Base-by-base conservation (phyloP, 257 asterid genomes). In the Salvia splendens region DNA sequence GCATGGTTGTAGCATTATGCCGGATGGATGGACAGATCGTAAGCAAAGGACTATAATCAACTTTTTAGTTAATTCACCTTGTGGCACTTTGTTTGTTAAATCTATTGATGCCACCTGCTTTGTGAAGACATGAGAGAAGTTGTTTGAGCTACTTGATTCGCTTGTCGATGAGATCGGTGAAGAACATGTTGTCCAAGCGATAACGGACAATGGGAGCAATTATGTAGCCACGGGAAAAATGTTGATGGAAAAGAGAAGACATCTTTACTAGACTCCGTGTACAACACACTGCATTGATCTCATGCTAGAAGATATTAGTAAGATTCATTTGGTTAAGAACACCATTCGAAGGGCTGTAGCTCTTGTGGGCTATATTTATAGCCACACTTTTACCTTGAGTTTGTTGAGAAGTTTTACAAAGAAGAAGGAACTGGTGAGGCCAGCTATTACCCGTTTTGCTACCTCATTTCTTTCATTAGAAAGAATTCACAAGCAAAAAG, bases 251-350 rank as follows among this genome's bases (percentile, higher is more conserved):
- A 55, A 55, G 3, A 28, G 43, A n/a, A 33, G 3, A 12, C 6
- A 55, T 55, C 43, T 55, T 12, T 32, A 28, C 6, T 55, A 42
- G 61, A 55, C 61, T 11, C 17, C 16, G 11, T 55, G 61, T 55
- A 42, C 20, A 7, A 14, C 58, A 5, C 58, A 52, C 8, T 52
- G 58, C 14, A 0, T 52, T 17, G 58, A 17, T 10, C 24, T 52
- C 14, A 52, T 20, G 36, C 35, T 52, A 1, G 58, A 52, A 52
- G 58, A 52, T 10, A 17, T 20, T 52, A 14, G 30, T 7, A 50
- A 50, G 55, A 50, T 50, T 14, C 55, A 32, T 1, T 7, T 50
- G 32, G 17, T 50, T 5, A 50, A 50, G 12, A 16, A 7, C 12
- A 50, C 28, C 16, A 50, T 50, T 5, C 28, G 28, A 7, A 50